Evolutionary conservation across 2,329 filamentous ascomycete genomes (phyloP).

Genomic region (Cadophora sp.): DNA sequence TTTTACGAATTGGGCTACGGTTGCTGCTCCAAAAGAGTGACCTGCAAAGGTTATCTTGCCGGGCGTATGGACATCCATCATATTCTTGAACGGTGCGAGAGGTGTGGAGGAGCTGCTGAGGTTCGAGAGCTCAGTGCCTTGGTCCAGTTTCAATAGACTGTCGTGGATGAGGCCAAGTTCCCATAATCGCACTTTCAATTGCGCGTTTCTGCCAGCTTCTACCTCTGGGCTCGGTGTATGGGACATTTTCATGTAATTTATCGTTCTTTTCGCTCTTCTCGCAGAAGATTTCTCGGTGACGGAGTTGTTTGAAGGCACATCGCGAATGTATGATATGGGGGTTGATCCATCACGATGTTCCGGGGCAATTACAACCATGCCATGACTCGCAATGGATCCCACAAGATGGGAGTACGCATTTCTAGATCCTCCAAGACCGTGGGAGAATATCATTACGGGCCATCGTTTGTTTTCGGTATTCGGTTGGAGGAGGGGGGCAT

Average conservation of each 20-base stretch:
- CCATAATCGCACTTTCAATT: slow-evolving; percentile 79
- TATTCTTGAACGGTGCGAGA: slow-evolving; percentile 64
- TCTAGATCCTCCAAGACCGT: slow-evolving; percentile 80
- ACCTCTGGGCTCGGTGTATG: slow-evolving; percentile 71
- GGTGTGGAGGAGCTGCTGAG: slow-evolving; percentile 57
- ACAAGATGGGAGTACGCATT: slow-evolving; percentile 87
- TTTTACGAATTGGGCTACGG: slow-evolving; percentile 79
- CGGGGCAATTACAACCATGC: slow-evolving; percentile 79
- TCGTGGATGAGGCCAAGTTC: slow-evolving; percentile 77
- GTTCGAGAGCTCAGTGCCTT: slow-evolving; percentile 57
- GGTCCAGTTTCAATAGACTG: slow-evolving; percentile 70
- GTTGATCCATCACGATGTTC: slow-evolving; percentile 86
- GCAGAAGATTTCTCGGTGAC: slow-evolving; percentile 41
- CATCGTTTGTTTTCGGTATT: slow-evolving; percentile 61
- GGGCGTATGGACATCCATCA: slow-evolving; percentile 71
- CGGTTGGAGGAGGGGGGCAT: slow-evolving; percentile 67
- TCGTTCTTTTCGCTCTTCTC: slow-evolving; percentile 42
- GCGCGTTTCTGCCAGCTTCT: slow-evolving; percentile 70
- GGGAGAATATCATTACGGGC: slow-evolving; percentile 86
- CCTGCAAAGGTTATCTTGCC: slow-evolving; percentile 78
- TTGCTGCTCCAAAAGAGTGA: slow-evolving; percentile 82
- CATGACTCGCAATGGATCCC: slow-evolving; percentile 80
- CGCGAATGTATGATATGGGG: slow-evolving; percentile 75
- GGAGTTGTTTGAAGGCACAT: slow-evolving; percentile 54
- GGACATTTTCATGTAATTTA: slow-evolving; percentile 57